Percentiles rank a stretch among this genome's conserved stretches.
Evolutionary conservation across 2,329 filamentous ascomycete species (phyloP).

Genomic region (Aspergillus sp.): DNA sequence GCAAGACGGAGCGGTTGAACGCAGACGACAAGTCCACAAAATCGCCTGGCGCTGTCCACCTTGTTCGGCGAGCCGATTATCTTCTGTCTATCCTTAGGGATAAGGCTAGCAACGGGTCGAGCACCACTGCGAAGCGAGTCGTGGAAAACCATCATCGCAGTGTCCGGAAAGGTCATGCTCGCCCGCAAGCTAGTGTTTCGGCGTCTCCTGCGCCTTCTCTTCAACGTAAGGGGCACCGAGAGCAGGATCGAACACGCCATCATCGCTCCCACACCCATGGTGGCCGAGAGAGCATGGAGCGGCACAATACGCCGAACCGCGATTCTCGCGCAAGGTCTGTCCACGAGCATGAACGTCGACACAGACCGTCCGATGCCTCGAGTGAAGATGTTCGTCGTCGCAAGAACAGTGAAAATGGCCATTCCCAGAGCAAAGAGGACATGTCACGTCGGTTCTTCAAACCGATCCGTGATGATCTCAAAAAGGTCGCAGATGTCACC

Average conservation of each 20-base stretch:
- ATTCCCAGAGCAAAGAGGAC: conserved; percentile 31
- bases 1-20: conserved; percentile 83
- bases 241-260: conserved; percentile 42
- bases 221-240: conserved; percentile 42
- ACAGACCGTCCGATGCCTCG: conserved; percentile 33
- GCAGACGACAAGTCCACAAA: conserved; percentile 60
- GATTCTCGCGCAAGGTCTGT: conserved; percentile 39
- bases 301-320: conserved; percentile 42
- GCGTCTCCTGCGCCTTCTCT: conserved; percentile 47
- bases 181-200: conserved; percentile 40
- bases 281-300: conserved; percentile 43
- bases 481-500: conserved; percentile 45
- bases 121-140: conserved; percentile 68
- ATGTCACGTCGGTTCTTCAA: conserved; percentile 48
- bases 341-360: conserved; percentile 35
- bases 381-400: conserved; percentile 37
- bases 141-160: conserved; percentile 94
- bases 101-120: conserved; percentile 67
- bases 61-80: conserved; percentile 93
- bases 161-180: conserved; percentile 68
- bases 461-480: conserved; percentile 45
- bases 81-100: conserved; percentile 92
- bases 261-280: conserved; percentile 43
- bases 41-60: conserved; percentile 93
- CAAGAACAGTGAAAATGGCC: conserved; percentile 39